Base-by-base conservation (phyloP, 441 rosid species). In the Manihot esculenta region DNA sequence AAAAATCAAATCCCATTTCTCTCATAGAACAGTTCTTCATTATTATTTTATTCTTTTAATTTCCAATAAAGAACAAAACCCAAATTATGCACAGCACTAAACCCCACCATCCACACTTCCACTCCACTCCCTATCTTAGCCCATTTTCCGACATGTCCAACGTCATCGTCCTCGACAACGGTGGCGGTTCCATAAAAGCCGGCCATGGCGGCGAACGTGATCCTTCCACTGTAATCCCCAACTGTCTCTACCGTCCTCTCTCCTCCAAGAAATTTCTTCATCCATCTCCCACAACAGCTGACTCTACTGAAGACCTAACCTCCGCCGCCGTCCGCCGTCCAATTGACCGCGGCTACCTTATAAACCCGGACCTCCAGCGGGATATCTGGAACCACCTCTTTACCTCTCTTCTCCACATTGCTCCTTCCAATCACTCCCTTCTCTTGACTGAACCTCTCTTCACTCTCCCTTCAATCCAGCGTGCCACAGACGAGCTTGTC, bases 291-390 rank as follows among this genome's bases (percentile, higher is more conserved):
- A 57, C 72, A 66, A 23, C 76, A 51, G 20, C 76, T 41, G 74
- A 79, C 50, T 26, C 75, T 63, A 45, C 72, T 24, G 84, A 79
- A 49, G 99, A 94, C 83, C 86, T 94, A 11, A 94, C 97, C 64
- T 94, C 97, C 77, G 97, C 99, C 65, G 84, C 93, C 47, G 80
- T 94, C 55, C 97, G 97, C 73, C 96, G 97, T 20, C 99, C 99
- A 20, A 84, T 92, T 64, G 99, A 94, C 85, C 94, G 97, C 7
- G 99, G 97, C 23, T 89, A 92, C 88, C 86, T 94, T 38, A 90
- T 89, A 49, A 94, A 92, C 86, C 83, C 90, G 1, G 98, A 90
- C 45, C 83, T 92, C 63, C 90, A 94, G 69, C 96, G 99, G 8
- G 98, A 94, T 65, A 90, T 94, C 55, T 94, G 97, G 97, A 77